Evolutionary conservation across 2,329 filamentous ascomycete species (phyloP).

Genomic region (Trichoderma endophyticum): DNA sequence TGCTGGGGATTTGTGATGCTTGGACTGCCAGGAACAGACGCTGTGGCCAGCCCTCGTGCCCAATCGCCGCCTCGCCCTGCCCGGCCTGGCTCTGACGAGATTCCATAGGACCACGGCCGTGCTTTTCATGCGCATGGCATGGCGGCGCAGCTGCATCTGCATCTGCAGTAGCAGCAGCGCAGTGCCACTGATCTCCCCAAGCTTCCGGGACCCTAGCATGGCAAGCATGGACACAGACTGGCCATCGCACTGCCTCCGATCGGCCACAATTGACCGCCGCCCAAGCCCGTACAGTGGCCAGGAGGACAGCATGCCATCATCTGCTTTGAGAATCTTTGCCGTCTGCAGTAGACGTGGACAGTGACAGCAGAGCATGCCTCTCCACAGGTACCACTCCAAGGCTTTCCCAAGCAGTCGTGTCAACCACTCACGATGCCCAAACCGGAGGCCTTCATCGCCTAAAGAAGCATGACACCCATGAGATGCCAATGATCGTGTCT

Average conservation of each 20-base stretch:
- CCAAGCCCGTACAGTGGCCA: conserved; percentile 5
- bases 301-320: background rate
- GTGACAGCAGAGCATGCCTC: conserved; percentile 21
- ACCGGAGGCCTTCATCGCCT: conserved; percentile 27
- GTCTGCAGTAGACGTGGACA: conserved; percentile 17
- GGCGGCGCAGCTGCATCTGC: conserved; percentile 40
- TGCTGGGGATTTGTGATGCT: conserved; percentile 1
- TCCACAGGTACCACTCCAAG: conserved; percentile 25
- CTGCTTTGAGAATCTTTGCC: background rate
- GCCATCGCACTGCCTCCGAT: conserved; percentile 19
- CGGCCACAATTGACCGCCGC: conserved; percentile 17
- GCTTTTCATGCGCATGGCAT: conserved; percentile 40
- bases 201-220: conserved; percentile 12
- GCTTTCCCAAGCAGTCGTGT: conserved; percentile 27
- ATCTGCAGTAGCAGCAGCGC: conserved; percentile 14
- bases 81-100: conserved; percentile 22
- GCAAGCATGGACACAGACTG: background rate
- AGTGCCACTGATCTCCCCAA: conserved; percentile 18
- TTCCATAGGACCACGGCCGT: conserved; percentile 24
- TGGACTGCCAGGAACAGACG: conserved; percentile 18
- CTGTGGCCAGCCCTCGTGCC: conserved; percentile 31
- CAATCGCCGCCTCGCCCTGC: conserved; percentile 34
- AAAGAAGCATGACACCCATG: conserved; percentile 27
- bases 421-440: conserved; percentile 30
- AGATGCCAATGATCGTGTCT: conserved; percentile 10